phyloP scores from a whole-genome alignment of 352 stramenopile species.

The Globisporangium abappressorium region DNA sequence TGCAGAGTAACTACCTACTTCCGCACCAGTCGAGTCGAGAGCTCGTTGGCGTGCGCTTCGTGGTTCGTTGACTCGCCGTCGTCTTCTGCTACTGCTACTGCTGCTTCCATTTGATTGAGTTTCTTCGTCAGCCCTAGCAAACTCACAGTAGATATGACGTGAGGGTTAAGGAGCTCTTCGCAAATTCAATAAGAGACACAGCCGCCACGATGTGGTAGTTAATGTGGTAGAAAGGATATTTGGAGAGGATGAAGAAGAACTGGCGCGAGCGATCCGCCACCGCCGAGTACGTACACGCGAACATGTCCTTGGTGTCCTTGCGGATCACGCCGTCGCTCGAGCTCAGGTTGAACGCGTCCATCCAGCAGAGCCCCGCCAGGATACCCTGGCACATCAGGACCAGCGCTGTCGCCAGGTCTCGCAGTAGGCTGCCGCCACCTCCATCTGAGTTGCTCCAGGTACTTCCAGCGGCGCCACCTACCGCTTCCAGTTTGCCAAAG shows the following conservation, averaged over 20 bases:
- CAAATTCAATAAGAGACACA: too few species aligned
- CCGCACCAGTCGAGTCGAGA: conserved; percentile 28
- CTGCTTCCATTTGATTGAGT: conserved; percentile 20
- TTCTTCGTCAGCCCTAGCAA: conserved; percentile 50
- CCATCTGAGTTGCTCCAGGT: too few species aligned
- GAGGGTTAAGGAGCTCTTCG: conserved; percentile 13
- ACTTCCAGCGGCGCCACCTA: too few species aligned
- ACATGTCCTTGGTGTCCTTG: conserved; percentile 15
- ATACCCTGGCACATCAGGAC: conserved; percentile 51
- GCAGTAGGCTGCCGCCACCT: conserved; percentile 3
- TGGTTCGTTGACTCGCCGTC: too few species aligned
- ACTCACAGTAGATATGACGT: conserved; percentile 33
- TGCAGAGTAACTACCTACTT: too few species aligned
- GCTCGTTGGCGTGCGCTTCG: background rate
- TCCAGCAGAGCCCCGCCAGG: conserved; percentile 59
- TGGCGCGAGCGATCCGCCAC: conserved; percentile 49
- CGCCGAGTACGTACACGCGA: conserved; percentile 55
- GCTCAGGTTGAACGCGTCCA: conserved; percentile 59
- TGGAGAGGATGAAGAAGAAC: conserved; percentile 64
- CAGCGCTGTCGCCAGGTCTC: conserved; percentile 38
- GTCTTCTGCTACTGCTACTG: background rate
- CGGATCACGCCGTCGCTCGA: conserved; percentile 17
- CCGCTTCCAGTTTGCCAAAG: conserved; percentile 1
- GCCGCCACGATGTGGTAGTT: too few species aligned
- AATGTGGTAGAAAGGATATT: conserved; percentile 47